Percentiles rank a stretch among this genome's conserved stretches.
Evolutionary conservation across 306 rosid species (phyloP).

Genomic region (Gynostemma pentaphyllum): DNA sequence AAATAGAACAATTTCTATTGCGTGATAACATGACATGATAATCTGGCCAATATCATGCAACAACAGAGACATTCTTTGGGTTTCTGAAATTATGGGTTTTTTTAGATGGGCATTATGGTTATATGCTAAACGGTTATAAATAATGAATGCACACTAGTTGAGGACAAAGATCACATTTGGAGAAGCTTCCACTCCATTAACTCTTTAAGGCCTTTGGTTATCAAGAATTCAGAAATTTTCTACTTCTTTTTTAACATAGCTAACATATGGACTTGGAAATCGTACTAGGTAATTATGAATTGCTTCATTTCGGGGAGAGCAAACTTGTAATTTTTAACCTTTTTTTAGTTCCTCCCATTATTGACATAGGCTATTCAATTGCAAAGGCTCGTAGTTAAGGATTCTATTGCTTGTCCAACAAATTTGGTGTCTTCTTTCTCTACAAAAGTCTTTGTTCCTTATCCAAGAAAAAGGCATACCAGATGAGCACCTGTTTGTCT

Average conservation of each 20-base stretch:
- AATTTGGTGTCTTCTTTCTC: not conserved
- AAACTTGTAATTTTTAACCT: not conserved
- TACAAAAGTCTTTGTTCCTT: slow-evolving; percentile 14
- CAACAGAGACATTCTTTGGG: not conserved
- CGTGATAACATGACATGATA: not conserved
- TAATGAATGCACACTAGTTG: not conserved
- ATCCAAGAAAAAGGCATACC: slow-evolving; percentile 36
- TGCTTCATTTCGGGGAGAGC: no score
- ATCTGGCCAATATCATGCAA: not conserved
- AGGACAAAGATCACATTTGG: no score
- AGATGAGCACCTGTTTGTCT: slow-evolving; percentile 87
- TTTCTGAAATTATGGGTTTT: not conserved
- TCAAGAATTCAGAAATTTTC: no score
- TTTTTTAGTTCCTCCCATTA: not conserved
- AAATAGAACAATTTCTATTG: not conserved
- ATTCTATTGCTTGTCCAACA: not conserved
- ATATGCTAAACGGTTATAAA: no score
- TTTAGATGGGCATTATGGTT: no score
- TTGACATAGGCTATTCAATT: not conserved
- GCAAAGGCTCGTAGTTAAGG: not conserved
- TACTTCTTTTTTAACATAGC: no score
- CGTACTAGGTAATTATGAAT: no score
- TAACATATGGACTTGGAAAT: no score
- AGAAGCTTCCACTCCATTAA: no score
- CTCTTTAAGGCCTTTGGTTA: no score